phyloP scores from a whole-genome alignment of 768 basidiomycete genomes.

The Lentinula edodes region DNA sequence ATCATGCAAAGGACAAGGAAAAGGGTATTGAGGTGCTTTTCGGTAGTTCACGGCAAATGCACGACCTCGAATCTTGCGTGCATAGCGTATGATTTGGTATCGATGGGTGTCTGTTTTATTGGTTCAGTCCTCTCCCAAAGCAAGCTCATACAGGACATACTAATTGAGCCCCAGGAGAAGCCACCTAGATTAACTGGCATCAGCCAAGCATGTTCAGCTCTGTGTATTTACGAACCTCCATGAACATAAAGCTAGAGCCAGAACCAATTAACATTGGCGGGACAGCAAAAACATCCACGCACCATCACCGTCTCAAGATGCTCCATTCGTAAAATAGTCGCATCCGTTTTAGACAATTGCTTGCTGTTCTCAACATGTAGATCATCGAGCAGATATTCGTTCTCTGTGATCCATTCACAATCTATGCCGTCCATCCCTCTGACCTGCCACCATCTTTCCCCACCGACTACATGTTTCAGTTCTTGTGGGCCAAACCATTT shows the following conservation, averaged over 20 bases:
- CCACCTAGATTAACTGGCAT: slow-evolving; percentile 34
- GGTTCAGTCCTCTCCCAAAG: background rate
- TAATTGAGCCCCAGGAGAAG: slow-evolving; percentile 63
- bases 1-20: slow-evolving; percentile 75
- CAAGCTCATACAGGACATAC: slow-evolving; percentile 23
- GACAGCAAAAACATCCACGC: background rate
- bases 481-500: slow-evolving; percentile 69
- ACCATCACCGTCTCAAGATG: slow-evolving; percentile 54
- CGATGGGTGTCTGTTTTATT: slow-evolving; percentile 45
- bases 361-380: slow-evolving; percentile 18
- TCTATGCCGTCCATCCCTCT: slow-evolving; percentile 62
- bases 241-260: slow-evolving; percentile 54
- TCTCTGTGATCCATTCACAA: slow-evolving; percentile 56
- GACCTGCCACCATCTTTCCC: slow-evolving; percentile 82
- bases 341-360: slow-evolving; percentile 30
- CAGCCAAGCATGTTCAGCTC: background rate
- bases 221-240: slow-evolving; percentile 31
- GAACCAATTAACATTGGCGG: slow-evolving; percentile 1
- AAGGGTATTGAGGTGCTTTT: slow-evolving; percentile 82
- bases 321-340: slow-evolving; percentile 44
- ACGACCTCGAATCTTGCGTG: slow-evolving; percentile 66
- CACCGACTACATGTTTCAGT: slow-evolving; percentile 64
- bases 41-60: slow-evolving; percentile 65
- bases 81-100: slow-evolving; percentile 54
- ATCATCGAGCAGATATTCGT: slow-evolving; percentile 31